A percentile compares a stretch with the other conserved stretches of the same genome.
phyloP scores from a whole-genome alignment of 176 grass and related monocot genomes.

The Aegilops longissima region DNA sequence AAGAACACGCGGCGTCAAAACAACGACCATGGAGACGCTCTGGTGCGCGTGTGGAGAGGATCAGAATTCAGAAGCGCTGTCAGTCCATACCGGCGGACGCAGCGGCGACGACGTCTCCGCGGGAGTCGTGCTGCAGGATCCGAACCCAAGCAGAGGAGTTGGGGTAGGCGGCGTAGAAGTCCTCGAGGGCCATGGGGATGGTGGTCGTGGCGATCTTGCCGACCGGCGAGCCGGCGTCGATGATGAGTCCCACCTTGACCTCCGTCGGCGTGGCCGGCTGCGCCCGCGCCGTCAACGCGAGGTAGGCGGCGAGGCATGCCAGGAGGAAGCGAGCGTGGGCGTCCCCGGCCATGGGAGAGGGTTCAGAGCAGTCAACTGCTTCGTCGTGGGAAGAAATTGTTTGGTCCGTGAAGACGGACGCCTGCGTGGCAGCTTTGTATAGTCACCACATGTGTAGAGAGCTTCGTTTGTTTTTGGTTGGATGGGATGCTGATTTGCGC shows the following conservation, averaged over 20 bases:
- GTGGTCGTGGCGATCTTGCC: slow-evolving; percentile 46
- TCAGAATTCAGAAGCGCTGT: not conserved
- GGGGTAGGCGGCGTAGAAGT: slow-evolving; percentile 53
- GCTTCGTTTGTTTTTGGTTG: not conserved
- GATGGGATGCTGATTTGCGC: not conserved
- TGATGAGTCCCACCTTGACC: slow-evolving; percentile 55
- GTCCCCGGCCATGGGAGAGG: slow-evolving; percentile 25
- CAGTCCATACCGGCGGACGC: slow-evolving; percentile 51
- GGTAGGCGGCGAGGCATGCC: not conserved
- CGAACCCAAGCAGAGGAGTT: slow-evolving; percentile 31
- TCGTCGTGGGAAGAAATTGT: no score
- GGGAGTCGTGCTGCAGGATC: slow-evolving; percentile 31
- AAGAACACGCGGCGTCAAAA: not conserved
- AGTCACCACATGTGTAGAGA: not conserved
- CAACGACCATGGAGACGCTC: not conserved
- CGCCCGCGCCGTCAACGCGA: not conserved
- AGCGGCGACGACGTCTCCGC: slow-evolving; percentile 57
- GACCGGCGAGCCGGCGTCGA: slow-evolving; percentile 43
- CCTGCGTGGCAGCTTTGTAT: not conserved
- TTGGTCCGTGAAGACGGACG: not conserved
- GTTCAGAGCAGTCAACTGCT: not conserved
- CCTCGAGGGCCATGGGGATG: slow-evolving; percentile 57
- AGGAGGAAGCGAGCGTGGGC: not conserved
- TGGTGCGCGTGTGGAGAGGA: not conserved
- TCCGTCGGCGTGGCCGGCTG: not conserved